Evolutionary conservation across 371 early-diverging fungal species (phyloP), one percentile per base, ranked within the genome.

Genomic region (Mortierella sp.): DNA sequence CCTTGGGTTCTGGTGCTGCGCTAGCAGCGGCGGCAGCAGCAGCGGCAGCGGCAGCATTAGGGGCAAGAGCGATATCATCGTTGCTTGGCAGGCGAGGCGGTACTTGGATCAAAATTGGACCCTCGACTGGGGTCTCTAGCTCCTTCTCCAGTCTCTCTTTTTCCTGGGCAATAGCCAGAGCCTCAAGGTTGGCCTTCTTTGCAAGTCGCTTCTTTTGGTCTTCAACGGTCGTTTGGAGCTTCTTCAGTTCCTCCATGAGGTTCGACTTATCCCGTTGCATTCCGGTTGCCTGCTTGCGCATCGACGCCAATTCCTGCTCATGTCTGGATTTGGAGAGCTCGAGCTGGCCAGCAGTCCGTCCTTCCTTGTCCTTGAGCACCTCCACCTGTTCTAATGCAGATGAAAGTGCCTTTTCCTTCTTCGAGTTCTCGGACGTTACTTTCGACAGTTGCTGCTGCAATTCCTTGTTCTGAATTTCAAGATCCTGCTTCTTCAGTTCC

Each of bases 231-330:
- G 40, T 80, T 8, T 82, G 82, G 22, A 92, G 78, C n/a, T 88
- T 83, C 22, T 91, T 90, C 16, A 87, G 79, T 25, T 86, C 82
- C 52, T 86, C 86, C 5, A 80, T 25, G 10, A 88, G 78, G 21
- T 86, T 85, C 9, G 82, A 57, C 65, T 90, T 91, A 43, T 92
- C 93, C 34, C 90, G 86, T 67, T 91, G 90, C 14, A 90, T 70
- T 13, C 80, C 79, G 24, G 85, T 82, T 7, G 81, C 60, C 53
- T 85, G 87, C 22, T 88, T 87, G 21, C 92, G 88, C 61, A 90
- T 79, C 31, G 76, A 67, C 0, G 80, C 57, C 80, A 89, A 83
- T 28, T 91, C 92, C 57, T 91, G 89, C 54, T 91, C 92, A 43
- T 86, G 88, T 16, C 85, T 82, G 46, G 79, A 70, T 45, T 90